Percentiles rank a stretch among this genome's conserved stretches.
Conservation (phyloP, 306 rosid species). For the Albizia julibrissin region DNA sequence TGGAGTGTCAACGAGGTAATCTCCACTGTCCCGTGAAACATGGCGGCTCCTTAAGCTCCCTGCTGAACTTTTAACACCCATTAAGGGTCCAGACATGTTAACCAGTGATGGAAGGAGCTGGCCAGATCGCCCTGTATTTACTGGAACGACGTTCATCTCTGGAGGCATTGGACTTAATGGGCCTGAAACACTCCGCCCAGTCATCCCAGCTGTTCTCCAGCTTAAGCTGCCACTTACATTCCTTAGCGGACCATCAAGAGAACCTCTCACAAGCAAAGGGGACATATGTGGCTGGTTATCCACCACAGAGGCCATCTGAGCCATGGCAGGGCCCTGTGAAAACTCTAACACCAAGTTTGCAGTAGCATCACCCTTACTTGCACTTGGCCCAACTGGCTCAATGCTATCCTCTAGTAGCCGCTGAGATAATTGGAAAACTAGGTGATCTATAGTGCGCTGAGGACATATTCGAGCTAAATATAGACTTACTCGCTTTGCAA, state of each 20-base stretch:
- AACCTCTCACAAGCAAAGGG: conserved; percentile 97
- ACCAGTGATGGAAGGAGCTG: conserved; percentile 94
- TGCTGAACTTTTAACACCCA: conserved; percentile 98
- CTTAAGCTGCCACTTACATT: conserved; percentile 97
- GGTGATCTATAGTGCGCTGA: conserved; percentile 96
- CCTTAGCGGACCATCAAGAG: conserved; percentile 97
- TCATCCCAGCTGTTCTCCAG: conserved; percentile 97
- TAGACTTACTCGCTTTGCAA: conserved; percentile 94
- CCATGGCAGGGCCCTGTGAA: conserved; percentile 92
- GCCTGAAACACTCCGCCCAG: conserved; percentile 96
- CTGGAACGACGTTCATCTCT: conserved; percentile 86
- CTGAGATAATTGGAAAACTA: conserved; percentile 95
- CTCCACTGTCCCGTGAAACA: conserved; percentile 98
- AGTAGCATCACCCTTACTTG: conserved; percentile 71
- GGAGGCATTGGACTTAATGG: conserved; percentile 98
- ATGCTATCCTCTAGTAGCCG: conserved; percentile 93
- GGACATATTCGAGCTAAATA: conserved; percentile 98
- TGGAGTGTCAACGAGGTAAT: conserved; percentile 96
- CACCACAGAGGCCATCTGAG: conserved; percentile 83
- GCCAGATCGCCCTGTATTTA: conserved; percentile 85
- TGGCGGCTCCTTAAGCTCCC: conserved; percentile 97
- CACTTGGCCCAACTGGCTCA: conserved; percentile 63
- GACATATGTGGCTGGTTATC: conserved; percentile 99
- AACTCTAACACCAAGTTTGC: conserved; percentile 90
- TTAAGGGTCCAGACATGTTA: conserved; percentile 97